Evolutionary conservation across 1,139 yeast species (phyloP).

Genomic region (Hansenula anomala): DNA sequence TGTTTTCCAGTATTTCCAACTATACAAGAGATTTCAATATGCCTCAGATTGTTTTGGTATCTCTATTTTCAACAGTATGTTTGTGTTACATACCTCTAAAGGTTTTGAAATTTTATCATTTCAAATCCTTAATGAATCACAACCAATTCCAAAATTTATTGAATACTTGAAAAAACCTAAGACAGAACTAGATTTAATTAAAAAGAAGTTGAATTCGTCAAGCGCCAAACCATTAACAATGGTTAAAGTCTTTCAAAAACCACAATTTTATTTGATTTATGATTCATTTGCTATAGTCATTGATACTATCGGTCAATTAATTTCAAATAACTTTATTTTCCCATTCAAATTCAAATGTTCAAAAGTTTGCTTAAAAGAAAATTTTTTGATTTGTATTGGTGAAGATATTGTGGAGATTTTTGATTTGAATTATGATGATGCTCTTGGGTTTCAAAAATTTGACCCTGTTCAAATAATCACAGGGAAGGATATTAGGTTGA

Average conservation of each 20-base stretch:
- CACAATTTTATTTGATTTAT: constrained; percentile 60
- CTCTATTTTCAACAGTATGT: constrained; percentile 54
- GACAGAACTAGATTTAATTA: constrained; percentile 25
- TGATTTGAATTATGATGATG: constrained; percentile 48
- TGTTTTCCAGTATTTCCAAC: constrained; percentile 47
- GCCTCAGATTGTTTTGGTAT: constrained; percentile 53
- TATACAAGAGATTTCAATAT: constrained; percentile 42
- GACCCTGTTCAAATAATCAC: constrained; percentile 66
- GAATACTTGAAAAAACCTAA: constrained; percentile 23
- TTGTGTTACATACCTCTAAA: constrained; percentile 62
- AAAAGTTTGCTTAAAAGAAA: constrained; percentile 49
- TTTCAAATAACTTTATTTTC: constrained; percentile 46
- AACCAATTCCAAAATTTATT: constrained; percentile 45
- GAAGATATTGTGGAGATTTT: constrained; percentile 71
- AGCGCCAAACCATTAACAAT: constrained; percentile 52
- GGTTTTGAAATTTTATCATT: constrained; percentile 68
- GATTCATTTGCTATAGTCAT: constrained; percentile 69
- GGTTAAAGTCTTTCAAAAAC: constrained; percentile 51
- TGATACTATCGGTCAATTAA: constrained; percentile 60
- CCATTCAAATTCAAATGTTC: constrained; percentile 61
- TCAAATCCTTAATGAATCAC: constrained; percentile 49
- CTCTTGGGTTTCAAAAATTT: constrained; percentile 25
- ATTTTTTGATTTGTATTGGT: constrained; percentile 57
- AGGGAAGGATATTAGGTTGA: constrained; percentile 57
- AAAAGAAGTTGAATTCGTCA: constrained; percentile 23